phyloP scores from a whole-genome alignment of 2,329 filamentous ascomycete species.

The Coniella vitis region DNA sequence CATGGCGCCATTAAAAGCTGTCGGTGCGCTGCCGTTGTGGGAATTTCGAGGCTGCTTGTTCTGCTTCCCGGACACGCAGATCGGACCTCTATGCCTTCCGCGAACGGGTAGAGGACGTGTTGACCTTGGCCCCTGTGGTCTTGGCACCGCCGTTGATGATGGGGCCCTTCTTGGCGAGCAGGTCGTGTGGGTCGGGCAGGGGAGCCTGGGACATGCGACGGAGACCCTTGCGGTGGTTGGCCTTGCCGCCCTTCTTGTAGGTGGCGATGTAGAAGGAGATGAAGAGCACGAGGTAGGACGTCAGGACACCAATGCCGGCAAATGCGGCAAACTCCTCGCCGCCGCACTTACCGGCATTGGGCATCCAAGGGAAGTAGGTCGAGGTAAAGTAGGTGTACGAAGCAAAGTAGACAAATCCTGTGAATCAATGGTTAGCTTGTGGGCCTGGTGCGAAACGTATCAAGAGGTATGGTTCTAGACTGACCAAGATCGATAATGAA shows the following conservation, averaged over 20 bases:
- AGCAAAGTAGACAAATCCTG: slow-evolving; percentile 96
- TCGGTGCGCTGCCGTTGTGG: not conserved
- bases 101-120: slow-evolving; percentile 57
- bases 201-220: slow-evolving; percentile 59
- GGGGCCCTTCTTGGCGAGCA: slow-evolving; percentile 48
- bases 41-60: not conserved
- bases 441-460: too few relatives aligned
- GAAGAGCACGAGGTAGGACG: slow-evolving; percentile 94
- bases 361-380: slow-evolving; percentile 79
- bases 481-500: slow-evolving; percentile 94
- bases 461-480: slow-evolving; percentile 24
- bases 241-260: slow-evolving; percentile 82
- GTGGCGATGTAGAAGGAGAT: slow-evolving; percentile 98
- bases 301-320: slow-evolving; percentile 83
- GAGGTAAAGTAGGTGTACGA: slow-evolving; percentile 98
- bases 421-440: slow-evolving; percentile 7
- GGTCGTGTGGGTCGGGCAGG: slow-evolving; percentile 75
- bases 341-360: slow-evolving; percentile 78
- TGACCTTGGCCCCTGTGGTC: slow-evolving; percentile 48
- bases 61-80: not conserved
- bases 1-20: not conserved
- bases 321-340: slow-evolving; percentile 97
- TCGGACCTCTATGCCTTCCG: slow-evolving; percentile 55
- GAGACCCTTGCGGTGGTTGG: slow-evolving; percentile 65
- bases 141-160: slow-evolving; percentile 40